Base-by-base conservation (phyloP, 2,329 filamentous ascomycete species). In the Pseudopithomyces chartarum region DNA sequence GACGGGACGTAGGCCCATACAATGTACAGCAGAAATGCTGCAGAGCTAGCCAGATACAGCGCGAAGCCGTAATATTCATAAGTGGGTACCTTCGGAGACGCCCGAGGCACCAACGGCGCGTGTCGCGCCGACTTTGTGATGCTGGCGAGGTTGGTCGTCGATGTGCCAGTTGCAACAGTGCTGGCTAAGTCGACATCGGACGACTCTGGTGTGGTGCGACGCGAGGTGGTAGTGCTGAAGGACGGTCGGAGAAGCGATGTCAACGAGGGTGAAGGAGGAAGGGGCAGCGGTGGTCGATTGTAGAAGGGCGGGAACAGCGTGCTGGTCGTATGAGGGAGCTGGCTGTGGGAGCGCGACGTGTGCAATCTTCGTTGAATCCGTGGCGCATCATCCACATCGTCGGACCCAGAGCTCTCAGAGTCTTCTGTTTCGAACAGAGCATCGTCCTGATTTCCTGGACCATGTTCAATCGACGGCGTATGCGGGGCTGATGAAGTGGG, bases 61-160 rank as follows among this genome's bases (percentile, higher is more conserved):
- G 96, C 94, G 78, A 99, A 99, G 73, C 95, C 95, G 75, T 98
- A 98, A 85, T 98, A 99, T 75, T 99, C 95, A 80, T 99, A 98
- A 0, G 95, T 99, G n/a, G 95, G 95, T 2, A 99, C 93, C 73
- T 95, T 92, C 1, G 95, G 95, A 52, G 89, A 89, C 1, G 92
- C 93, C 54, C 92, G 89, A 6, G 93, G 91, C 17, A 97, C 86
- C 1, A 85, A 88, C 59, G 81, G 84, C 59, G 80, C 84, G 66
- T 80, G 82, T 48, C 79, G 81, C 54, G 83, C 87, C 26, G 84
- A 87, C 70, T 81, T 82, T 3, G 82, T 83, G 58, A 85, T 82
- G 23, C 82, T 82, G 56, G 85, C 84, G 6, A 85, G 84, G 62
- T 85, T 84, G 56, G 84, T 85, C 60, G 84, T 85, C 5, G 70